A percentile compares a stretch with the other conserved stretches of the same genome.
phyloP scores from a whole-genome alignment of 352 stramenopile genomes.

The Sclerospora graminicola region DNA sequence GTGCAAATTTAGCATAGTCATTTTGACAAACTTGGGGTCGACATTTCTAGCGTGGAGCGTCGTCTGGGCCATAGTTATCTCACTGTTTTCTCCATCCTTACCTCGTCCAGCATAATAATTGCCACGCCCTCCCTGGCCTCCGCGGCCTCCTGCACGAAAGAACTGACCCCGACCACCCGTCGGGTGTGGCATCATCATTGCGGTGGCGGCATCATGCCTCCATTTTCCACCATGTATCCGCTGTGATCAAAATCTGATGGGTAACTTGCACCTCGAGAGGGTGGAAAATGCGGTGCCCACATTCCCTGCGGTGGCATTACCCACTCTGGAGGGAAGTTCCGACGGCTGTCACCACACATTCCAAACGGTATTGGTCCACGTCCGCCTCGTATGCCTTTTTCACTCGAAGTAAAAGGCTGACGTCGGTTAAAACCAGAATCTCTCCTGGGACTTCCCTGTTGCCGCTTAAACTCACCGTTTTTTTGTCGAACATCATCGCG shows the following conservation, averaged over 20 bases:
- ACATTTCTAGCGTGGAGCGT: slow-evolving; percentile 79
- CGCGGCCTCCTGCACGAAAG: slow-evolving; percentile 29
- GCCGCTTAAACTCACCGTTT: too few relatives aligned
- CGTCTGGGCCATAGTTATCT: slow-evolving; percentile 31
- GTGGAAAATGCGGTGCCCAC: too few relatives aligned
- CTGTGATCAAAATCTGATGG: too few relatives aligned
- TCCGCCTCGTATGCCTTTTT: too few relatives aligned
- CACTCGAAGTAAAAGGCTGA: slow-evolving; percentile 20
- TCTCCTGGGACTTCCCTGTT: too few relatives aligned
- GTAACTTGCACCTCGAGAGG: too few relatives aligned
- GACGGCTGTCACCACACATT: slow-evolving; percentile 35
- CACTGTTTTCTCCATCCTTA: slow-evolving; percentile 26
- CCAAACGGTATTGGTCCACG: too few relatives aligned
- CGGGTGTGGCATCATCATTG: slow-evolving; percentile 55
- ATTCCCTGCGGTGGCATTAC: too few relatives aligned
- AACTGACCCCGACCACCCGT: slow-evolving; percentile 38
- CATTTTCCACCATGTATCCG: slow-evolving; percentile 55
- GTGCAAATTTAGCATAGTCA: too few relatives aligned
- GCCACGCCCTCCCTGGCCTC: slow-evolving; percentile 26
- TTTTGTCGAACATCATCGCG: too few relatives aligned
- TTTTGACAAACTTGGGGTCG: slow-evolving; percentile 83
- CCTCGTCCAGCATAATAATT: slow-evolving; percentile 29
- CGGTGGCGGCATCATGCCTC: slow-evolving; percentile 44
- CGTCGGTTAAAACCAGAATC: too few relatives aligned
- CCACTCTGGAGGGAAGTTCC: slow-evolving; percentile 59